A percentile compares a stretch with the other conserved stretches of the same genome.
phyloP scores from a whole-genome alignment of 129 eudicot species.

The Helianthus annuus region DNA sequence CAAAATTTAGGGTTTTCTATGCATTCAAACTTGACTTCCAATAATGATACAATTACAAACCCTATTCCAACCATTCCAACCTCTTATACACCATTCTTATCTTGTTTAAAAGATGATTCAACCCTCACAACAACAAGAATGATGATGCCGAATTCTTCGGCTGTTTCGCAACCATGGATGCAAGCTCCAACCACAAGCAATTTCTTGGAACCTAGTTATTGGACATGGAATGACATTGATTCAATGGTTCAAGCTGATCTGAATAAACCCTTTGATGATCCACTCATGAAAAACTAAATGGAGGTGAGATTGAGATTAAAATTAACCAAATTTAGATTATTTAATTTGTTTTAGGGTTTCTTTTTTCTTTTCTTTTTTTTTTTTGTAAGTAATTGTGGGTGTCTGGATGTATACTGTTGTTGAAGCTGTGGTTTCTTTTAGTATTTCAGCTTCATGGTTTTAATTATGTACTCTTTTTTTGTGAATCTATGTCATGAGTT shows the following conservation, averaged over 20 bases:
- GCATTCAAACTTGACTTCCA: conserved; percentile 37
- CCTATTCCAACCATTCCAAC: conserved; percentile 23
- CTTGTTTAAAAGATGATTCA: conserved; percentile 35
- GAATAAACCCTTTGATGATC: conserved; percentile 63
- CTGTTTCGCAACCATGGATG: conserved; percentile 42
- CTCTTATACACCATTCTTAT: conserved; percentile 29
- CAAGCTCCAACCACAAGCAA: conserved; percentile 36
- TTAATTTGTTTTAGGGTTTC: not conserved
- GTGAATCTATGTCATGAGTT: conserved; percentile 15
- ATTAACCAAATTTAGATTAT: conserved; percentile 22
- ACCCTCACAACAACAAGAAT: conserved; percentile 23
- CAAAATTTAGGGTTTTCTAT: conserved; percentile 47
- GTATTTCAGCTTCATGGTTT: conserved; percentile 45
- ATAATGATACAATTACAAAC: not conserved
- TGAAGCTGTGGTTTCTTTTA: conserved; percentile 53
- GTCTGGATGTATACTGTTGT: conserved; percentile 27
- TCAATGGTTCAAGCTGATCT: conserved; percentile 54
- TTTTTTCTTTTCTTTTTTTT: not conserved
- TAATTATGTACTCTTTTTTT: not conserved
- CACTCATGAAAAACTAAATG: conserved; percentile 29
- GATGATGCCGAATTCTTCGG: conserved; percentile 30
- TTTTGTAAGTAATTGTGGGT: conserved; percentile 24
- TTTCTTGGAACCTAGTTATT: conserved; percentile 44
- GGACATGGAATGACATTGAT: conserved; percentile 84
- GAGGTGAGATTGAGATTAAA: conserved; percentile 7